These are phyloP conservation scores for Penicillium brasilianum DNA, from an alignment of 2,329 filamentous ascomycete species.

Conservation along the genomic window DNA sequence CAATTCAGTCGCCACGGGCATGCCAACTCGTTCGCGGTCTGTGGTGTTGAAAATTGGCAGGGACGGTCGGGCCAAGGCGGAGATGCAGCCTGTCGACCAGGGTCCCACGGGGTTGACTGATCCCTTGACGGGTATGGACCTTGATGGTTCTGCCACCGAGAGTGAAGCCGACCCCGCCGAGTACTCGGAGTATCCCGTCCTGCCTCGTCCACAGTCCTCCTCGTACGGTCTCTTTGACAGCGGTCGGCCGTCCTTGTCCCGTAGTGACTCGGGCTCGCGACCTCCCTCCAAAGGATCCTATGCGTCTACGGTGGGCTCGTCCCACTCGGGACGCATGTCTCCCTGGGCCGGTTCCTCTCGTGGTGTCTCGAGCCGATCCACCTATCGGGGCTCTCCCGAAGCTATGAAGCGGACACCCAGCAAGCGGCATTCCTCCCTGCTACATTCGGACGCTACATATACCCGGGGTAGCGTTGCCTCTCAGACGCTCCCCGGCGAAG, in stretches of 20 bases:
- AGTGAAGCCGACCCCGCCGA: constrained; percentile 50
- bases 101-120: constrained; percentile 42
- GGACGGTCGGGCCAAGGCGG: constrained; percentile 54
- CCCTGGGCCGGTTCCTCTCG: constrained; percentile 47
- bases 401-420: constrained; percentile 37
- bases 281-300: constrained; percentile 52
- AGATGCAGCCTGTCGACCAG: constrained; percentile 46
- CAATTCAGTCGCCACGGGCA: constrained; percentile 36
- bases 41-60: constrained; percentile 55
- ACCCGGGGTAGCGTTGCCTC: constrained; percentile 37
- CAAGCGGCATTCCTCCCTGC: constrained; percentile 39
- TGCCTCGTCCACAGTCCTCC: constrained; percentile 46
- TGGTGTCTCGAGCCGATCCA: constrained; percentile 31
- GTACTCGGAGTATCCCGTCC: constrained; percentile 45
- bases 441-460: constrained; percentile 41
- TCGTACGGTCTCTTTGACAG: constrained; percentile 48
- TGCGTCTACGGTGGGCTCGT: constrained; percentile 48
- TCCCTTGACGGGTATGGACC: constrained; percentile 44
- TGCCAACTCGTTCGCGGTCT: constrained; percentile 47
- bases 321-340: constrained; percentile 47
- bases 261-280: constrained; percentile 44
- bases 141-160: constrained; percentile 51
- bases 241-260: constrained; percentile 36
- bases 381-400: constrained; percentile 36
- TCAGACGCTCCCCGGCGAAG: constrained; percentile 33